phyloP scores from a whole-genome alignment of 2,329 filamentous ascomycete species.

The Pseudogymnoascus destructans region DNA sequence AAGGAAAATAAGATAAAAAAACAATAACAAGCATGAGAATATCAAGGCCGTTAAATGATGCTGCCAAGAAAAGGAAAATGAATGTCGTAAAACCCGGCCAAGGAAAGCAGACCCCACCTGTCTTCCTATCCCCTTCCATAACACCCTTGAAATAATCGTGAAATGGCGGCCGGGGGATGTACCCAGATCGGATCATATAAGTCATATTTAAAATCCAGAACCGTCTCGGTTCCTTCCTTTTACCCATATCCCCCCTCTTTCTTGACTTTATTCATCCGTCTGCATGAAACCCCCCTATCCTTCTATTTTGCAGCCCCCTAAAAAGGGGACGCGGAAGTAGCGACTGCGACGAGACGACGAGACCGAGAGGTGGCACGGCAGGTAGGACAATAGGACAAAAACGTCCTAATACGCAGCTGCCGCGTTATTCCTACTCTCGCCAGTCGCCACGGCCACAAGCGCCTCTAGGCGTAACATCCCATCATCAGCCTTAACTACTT shows the following conservation, averaged over 20 bases:
- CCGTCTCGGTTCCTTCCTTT: neutral
- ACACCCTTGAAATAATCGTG: neutral
- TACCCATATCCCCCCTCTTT: neutral
- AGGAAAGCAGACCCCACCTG: neutral
- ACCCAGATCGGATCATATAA: neutral
- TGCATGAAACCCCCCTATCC: neutral
- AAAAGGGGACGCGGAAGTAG: neutral
- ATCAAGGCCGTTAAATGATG: neutral
- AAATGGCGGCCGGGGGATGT: neutral
- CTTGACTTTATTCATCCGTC: neutral
- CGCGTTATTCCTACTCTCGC: conserved; percentile 33
- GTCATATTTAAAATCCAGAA: neutral
- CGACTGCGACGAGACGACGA: neutral
- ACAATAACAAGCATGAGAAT: neutral
- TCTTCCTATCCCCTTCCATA: neutral
- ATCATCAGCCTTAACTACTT: conserved; percentile 22
- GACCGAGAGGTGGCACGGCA: neutral
- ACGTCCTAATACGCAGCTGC: conserved; percentile 21
- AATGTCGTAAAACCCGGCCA: neutral
- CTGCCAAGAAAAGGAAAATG: neutral
- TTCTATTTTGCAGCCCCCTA: neutral
- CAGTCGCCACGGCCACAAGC: conserved; percentile 51
- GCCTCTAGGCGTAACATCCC: conserved; percentile 47
- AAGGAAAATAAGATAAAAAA: neutral
- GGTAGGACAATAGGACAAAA: neutral